Evolutionary conservation across 257 asterid genomes (phyloP).

Genomic region (Lantana camara): DNA sequence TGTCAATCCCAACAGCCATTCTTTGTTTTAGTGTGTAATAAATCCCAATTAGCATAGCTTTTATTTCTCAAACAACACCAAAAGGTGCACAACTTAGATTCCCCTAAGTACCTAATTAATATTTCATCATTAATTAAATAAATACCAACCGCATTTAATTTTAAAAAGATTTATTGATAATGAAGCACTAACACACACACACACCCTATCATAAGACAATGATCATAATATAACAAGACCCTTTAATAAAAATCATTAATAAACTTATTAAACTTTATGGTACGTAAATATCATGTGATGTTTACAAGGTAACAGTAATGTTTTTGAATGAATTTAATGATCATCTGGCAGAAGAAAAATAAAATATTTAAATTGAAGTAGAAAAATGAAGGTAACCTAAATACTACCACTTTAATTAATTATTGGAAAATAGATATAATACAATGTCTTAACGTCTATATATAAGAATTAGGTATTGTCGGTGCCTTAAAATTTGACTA

Average conservation of each 20-base stretch:
- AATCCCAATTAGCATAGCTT: background rate
- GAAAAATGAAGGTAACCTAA: slow-evolving; percentile 5
- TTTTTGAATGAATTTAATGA: background rate
- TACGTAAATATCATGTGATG: too few species aligned
- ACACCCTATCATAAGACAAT: background rate
- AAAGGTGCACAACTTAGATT: slow-evolving; percentile 8
- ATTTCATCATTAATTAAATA: too few species aligned
- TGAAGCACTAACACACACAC: slow-evolving; percentile 10
- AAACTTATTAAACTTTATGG: too few species aligned
- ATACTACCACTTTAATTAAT: background rate
- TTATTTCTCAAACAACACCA: background rate
- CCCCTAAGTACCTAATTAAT: background rate
- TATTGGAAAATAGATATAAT: background rate
- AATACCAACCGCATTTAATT: background rate
- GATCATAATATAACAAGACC: background rate
- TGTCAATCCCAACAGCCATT: background rate
- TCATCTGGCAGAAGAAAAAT: background rate
- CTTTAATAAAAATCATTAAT: too few species aligned
- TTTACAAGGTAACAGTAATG: background rate
- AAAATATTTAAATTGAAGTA: background rate
- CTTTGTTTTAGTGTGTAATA: background rate
- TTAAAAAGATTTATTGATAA: background rate
- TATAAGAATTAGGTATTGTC: background rate
- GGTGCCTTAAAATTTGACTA: slow-evolving; percentile 17
- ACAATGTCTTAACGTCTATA: background rate